Evolutionary conservation across 2,329 filamentous ascomycete species (phyloP).

Genomic region (Fusarium xyrophilum): DNA sequence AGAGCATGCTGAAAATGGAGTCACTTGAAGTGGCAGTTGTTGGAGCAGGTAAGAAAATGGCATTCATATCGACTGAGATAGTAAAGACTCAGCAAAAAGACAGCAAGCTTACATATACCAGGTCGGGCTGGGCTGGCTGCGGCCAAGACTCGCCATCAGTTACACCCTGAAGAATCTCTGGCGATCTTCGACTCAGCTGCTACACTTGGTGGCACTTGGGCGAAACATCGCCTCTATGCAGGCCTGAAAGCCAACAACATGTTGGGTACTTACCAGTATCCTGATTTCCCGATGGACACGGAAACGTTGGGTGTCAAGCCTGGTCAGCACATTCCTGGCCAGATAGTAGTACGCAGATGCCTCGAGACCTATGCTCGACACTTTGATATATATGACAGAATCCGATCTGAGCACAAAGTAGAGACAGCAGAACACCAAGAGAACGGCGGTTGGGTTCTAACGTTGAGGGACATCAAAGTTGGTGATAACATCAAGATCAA

Average conservation of each 20-base stretch:
- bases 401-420: conserved; percentile 52
- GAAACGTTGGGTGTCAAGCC: conserved; percentile 57
- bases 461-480: conserved; percentile 14
- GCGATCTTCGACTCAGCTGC: conserved; percentile 64
- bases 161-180: conserved; percentile 64
- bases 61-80: no score
- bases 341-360: conserved; percentile 56
- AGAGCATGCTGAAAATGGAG: conserved; percentile 46
- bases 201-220: conserved; percentile 74
- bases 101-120: conserved; percentile 13
- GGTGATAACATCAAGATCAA: conserved; percentile 42
- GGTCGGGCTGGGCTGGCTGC: conserved; percentile 62
- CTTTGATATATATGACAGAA: conserved; percentile 51
- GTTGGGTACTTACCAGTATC: conserved; percentile 74
- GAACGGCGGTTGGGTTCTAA: conserved; percentile 51
- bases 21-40: conserved; percentile 56
- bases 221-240: conserved; percentile 69
- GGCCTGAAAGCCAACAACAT: conserved; percentile 78
- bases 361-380: conserved; percentile 53
- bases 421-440: conserved; percentile 52
- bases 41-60: conserved; percentile 57
- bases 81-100: not conserved
- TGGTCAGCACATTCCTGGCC: conserved; percentile 57
- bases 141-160: conserved; percentile 66
- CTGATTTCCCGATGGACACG: conserved; percentile 73